A percentile compares a stretch with the other conserved stretches of the same genome.
phyloP scores from a whole-genome alignment of 139 green algal species.

The Ulvella scutata region DNA sequence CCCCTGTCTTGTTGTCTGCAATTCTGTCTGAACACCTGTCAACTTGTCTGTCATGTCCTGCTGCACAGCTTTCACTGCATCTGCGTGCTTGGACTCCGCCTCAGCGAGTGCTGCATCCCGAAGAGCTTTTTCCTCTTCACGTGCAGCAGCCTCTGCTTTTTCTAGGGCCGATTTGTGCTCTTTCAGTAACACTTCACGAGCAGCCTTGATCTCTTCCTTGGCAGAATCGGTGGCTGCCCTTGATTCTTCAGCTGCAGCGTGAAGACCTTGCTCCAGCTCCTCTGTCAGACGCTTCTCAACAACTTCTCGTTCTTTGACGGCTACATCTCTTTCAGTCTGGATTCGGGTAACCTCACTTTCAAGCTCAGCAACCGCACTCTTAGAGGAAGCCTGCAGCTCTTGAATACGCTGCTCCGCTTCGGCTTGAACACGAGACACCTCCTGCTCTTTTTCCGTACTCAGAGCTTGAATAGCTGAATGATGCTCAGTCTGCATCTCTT shows the following conservation, averaged over 20 bases:
- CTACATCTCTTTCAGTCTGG: no score
- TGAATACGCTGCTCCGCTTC: no score
- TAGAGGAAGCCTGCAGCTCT: no score
- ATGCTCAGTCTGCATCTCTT: neutral
- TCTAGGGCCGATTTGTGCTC: neutral
- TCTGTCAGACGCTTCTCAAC: neutral
- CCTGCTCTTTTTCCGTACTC: neutral
- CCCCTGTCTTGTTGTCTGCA: neutral
- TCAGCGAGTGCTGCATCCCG: neutral
- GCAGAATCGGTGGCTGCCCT: neutral
- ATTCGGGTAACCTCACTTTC: no score
- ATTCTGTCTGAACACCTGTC: constrained; percentile 12
- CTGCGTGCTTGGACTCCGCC: neutral
- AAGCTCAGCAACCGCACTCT: no score
- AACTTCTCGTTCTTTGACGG: neutral
- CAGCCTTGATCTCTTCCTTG: neutral
- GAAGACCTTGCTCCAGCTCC: neutral
- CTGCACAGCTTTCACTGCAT: neutral
- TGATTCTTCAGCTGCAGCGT: neutral
- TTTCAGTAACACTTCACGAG: neutral
- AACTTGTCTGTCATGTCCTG: constrained; percentile 11
- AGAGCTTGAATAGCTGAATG: neutral
- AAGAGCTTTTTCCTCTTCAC: constrained; percentile 2
- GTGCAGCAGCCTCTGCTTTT: constrained; percentile 2
- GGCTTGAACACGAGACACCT: no score